Percentiles rank a stretch among this genome's conserved stretches.
Conservation (phyloP, 1,284 basidiomycete species). For the Cutaneotrichosporon cutaneum region DNA sequence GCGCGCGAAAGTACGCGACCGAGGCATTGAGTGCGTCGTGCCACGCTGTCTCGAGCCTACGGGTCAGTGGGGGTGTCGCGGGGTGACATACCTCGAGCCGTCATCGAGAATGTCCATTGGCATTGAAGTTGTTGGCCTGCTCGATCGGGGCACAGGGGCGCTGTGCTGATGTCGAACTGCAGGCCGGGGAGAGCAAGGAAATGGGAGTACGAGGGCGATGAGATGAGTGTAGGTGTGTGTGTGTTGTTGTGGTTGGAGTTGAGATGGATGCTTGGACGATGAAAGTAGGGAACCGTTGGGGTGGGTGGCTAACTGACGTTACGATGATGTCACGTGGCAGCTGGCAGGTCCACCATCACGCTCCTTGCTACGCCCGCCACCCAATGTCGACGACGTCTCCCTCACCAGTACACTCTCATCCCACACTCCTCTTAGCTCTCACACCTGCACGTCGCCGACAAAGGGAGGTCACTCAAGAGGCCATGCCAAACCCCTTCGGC, state of each 20-base stretch:
- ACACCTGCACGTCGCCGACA: not conserved
- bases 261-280: not conserved
- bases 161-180: constrained; percentile 4
- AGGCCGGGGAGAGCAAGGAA: not conserved
- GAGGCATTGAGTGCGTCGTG: constrained; percentile 45
- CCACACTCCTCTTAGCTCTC: not conserved
- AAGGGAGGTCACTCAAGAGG: not conserved
- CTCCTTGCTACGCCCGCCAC: not conserved
- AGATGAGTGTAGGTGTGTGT: not conserved
- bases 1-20: constrained; percentile 47
- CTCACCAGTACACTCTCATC: not conserved
- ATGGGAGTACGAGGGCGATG: not conserved
- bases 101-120: constrained; percentile 37
- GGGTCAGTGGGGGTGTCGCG: not conserved
- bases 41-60: constrained; percentile 52
- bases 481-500: constrained; percentile 19
- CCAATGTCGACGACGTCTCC: not conserved
- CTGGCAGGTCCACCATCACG: not conserved
- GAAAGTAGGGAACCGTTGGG: not conserved
- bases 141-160: constrained; percentile 5
- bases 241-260: not conserved
- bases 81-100: constrained; percentile 45
- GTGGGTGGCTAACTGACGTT: not conserved
- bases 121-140: constrained; percentile 11
- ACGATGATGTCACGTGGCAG: not conserved